Evolutionary conservation across 306 rosid species (phyloP).

Genomic region (Vigna nakashimae): DNA sequence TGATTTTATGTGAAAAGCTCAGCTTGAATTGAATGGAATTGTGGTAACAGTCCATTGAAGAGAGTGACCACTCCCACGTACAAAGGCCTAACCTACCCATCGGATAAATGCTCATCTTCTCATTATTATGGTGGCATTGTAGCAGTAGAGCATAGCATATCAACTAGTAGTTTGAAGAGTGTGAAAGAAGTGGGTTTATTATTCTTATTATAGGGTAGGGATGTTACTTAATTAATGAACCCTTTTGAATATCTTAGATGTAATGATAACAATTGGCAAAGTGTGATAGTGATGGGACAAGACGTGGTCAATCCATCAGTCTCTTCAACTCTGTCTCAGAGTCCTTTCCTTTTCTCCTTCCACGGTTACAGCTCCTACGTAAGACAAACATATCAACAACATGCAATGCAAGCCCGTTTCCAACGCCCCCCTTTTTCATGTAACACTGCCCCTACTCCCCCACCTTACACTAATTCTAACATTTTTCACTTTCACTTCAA

Average conservation of each 20-base stretch:
- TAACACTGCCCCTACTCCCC: neutral
- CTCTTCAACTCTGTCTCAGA: neutral
- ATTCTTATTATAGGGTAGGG: neutral
- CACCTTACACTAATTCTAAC: neutral
- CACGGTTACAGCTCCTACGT: slow-evolving; percentile 51
- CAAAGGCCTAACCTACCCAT: slow-evolving; percentile 11
- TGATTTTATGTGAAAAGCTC: slow-evolving; percentile 1
- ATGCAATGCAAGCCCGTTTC: slow-evolving; percentile 26
- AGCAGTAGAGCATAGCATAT: neutral
- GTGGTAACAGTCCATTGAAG: slow-evolving; percentile 7
- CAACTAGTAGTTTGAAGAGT: neutral
- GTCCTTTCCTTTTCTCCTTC: slow-evolving; percentile 26
- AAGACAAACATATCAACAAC: slow-evolving; percentile 49
- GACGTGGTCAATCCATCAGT: slow-evolving; percentile 53
- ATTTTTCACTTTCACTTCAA: neutral
- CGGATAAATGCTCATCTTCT: slow-evolving; percentile 12
- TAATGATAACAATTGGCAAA: slow-evolving; percentile 40
- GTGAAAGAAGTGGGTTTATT: neutral
- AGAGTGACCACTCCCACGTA: slow-evolving; percentile 16
- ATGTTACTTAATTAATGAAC: slow-evolving; percentile 17
- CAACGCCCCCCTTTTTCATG: neutral
- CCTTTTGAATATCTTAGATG: neutral
- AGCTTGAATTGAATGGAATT: neutral
- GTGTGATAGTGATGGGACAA: slow-evolving; percentile 59
- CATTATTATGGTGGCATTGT: neutral